Base-by-base conservation (phyloP, 495 filamentous ascomycete genomes). In the Neurospora sp. region DNA sequence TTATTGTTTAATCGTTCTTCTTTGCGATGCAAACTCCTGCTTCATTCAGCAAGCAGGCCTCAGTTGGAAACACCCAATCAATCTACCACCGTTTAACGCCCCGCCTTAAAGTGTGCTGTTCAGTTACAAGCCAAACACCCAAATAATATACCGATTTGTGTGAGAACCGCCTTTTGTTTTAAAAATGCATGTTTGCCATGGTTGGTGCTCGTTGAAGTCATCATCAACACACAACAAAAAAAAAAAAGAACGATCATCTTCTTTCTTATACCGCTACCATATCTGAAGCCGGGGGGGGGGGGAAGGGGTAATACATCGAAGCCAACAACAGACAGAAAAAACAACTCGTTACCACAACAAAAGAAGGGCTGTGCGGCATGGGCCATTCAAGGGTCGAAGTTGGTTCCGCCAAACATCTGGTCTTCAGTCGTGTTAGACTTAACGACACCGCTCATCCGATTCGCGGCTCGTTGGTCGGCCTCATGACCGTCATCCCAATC, bases 401-500 rank as follows among this genome's bases (percentile, higher is more conserved):
- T 89, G 42, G 89, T 87, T 69, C 88, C 86, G 78, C 91, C 91
- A 82, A 94, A 93, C 77, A 93, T 88, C 70, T 89, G 89, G 74
- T 94, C 92, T 70, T 87, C 85, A 72, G 88, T 88, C 61, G 88
- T 86, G 75, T 82, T 81, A 70, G 89, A 88, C 83, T 86, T 90
- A 48, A 92, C 86, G 73, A 93, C 87, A 8, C 91, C 91, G 78
- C 89, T 91, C 91, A 94, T 94, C 65, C 89, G 87, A 75, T 92
- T 89, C 46, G 79, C 75, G 72, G 80, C 82, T 22, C 83, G 79
- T 16, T 80, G 78, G 44, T 84, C 84, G 31, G 82, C 41, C 69
- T 83, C 85, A 53, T 81, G 77, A 14, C 85, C 71, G 72, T 83
- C 82, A 74, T 86, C 81, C 83, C 83, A 82, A 71, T 83, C 80